These are phyloP conservation scores for Stachybotrys chartarum DNA, from an alignment of 2,329 filamentous ascomycete species.

Conservation along the genomic window DNA sequence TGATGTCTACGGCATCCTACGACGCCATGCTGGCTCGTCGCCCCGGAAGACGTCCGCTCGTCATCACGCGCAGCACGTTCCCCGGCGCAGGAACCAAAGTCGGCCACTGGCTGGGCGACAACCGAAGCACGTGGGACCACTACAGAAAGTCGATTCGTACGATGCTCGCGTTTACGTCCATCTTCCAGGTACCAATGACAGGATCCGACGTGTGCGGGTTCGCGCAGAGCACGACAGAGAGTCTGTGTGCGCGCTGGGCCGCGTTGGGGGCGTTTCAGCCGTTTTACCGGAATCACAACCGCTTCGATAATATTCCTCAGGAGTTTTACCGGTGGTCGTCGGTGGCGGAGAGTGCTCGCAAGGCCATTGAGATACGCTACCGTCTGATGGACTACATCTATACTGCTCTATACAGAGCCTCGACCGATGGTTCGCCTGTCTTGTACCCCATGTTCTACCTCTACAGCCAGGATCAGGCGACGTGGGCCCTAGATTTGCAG, in stretches of 20 bases:
- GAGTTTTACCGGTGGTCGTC: constrained; percentile 64
- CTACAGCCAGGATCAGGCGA: constrained; percentile 48
- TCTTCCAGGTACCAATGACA: constrained; percentile 62
- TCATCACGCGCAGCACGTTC: constrained; percentile 79
- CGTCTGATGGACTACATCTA: constrained; percentile 77
- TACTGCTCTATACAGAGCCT: constrained; percentile 59
- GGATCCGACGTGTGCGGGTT: constrained; percentile 76
- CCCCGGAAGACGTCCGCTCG: constrained; percentile 67
- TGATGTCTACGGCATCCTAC: constrained; percentile 72
- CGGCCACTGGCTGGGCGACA: constrained; percentile 80
- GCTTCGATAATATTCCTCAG: constrained; percentile 37
- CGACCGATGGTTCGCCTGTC: constrained; percentile 53
- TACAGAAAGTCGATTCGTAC: constrained; percentile 75
- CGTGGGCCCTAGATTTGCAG: constrained; percentile 39
- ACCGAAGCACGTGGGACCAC: constrained; percentile 61
- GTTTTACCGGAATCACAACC: constrained; percentile 66
- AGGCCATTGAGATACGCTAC: constrained; percentile 67
- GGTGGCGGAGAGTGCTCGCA: constrained; percentile 57
- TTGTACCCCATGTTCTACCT: constrained; percentile 66
- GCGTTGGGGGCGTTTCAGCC: constrained; percentile 62
- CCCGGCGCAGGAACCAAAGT: constrained; percentile 68
- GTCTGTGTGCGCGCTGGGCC: constrained; percentile 63
- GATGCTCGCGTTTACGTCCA: constrained; percentile 62
- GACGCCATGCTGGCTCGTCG: constrained; percentile 57
- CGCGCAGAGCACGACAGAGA: constrained; percentile 52